A percentile compares a stretch with the other conserved stretches of the same genome.
Evolutionary conservation across 2,329 filamentous ascomycete genomes (phyloP).

Genomic region (Fusarium sp.): DNA sequence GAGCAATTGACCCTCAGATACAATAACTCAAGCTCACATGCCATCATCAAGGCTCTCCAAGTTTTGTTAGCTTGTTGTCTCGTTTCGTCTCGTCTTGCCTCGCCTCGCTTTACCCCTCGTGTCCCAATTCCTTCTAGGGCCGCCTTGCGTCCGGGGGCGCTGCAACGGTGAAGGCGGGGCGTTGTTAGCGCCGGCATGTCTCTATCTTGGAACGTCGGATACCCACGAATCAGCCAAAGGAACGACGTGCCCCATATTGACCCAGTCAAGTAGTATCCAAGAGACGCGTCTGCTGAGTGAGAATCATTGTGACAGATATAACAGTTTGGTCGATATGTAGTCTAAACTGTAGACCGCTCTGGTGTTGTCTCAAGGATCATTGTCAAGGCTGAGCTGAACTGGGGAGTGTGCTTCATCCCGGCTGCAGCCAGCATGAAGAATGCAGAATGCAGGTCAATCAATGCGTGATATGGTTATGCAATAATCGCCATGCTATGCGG

Average conservation of each 20-base stretch:
- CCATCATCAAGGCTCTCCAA: not conserved
- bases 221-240: constrained; percentile 13
- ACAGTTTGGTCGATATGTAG: not conserved
- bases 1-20: not conserved
- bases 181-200: constrained; percentile 43
- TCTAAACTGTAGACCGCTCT: constrained; percentile 6
- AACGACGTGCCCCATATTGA: not conserved
- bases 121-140: constrained; percentile 18
- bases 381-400: constrained; percentile 33
- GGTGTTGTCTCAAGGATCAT: constrained; percentile 27
- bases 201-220: constrained; percentile 11
- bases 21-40: constrained; percentile 5
- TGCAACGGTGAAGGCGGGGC: constrained; percentile 43
- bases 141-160: constrained; percentile 39
- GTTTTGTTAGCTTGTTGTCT: constrained; percentile 8
- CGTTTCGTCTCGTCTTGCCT: constrained; percentile 17
- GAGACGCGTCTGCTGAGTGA: not conserved
- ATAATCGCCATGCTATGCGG: constrained; percentile 21
- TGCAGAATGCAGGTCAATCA: constrained; percentile 7
- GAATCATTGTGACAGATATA: constrained; percentile 25
- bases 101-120: constrained; percentile 14
- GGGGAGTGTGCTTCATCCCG: not conserved
- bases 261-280: constrained; percentile 13
- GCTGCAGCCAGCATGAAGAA: not conserved
- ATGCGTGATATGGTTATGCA: constrained; percentile 13